Conservation (phyloP, 2,329 filamentous ascomycete species). For the Xylogone sp. region DNA sequence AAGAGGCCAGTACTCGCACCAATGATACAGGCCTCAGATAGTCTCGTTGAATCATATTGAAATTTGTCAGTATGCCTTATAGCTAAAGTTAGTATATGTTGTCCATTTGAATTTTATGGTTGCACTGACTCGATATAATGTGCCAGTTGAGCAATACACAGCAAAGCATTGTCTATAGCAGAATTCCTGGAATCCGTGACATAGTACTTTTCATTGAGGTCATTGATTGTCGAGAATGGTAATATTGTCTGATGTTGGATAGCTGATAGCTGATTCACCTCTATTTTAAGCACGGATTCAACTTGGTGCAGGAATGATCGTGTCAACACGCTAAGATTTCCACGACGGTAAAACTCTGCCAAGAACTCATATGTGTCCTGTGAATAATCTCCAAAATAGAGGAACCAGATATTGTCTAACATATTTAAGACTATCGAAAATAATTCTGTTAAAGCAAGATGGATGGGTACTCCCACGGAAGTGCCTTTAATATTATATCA, state of each 20-base stretch:
- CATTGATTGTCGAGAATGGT: slow-evolving; percentile 57
- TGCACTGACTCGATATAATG: no score
- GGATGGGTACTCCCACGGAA: no score
- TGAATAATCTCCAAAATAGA: slow-evolving; percentile 71
- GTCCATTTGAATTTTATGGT: no score
- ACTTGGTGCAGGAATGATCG: slow-evolving; percentile 58
- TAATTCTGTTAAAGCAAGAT: no score
- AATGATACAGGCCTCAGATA: no score
- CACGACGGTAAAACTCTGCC: slow-evolving; percentile 46
- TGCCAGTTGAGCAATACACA: no score
- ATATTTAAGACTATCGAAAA: slow-evolving; percentile 7
- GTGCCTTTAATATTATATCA: no score
- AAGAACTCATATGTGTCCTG: slow-evolving; percentile 63
- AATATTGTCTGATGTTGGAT: slow-evolving; percentile 57
- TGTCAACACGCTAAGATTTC: slow-evolving; percentile 47
- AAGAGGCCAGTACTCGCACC: no score
- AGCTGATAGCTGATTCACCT: slow-evolving; percentile 53
- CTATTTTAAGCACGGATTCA: slow-evolving; percentile 53
- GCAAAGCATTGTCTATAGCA: slow-evolving; percentile 61
- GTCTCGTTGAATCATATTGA: no score
- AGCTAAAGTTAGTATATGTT: no score
- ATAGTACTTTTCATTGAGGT: slow-evolving; percentile 63
- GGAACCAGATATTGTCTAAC: slow-evolving; percentile 41
- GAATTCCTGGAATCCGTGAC: slow-evolving; percentile 53
- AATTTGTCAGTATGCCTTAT: no score